phyloP scores from a whole-genome alignment of 106 monocot species.

The Posidonia australis region DNA sequence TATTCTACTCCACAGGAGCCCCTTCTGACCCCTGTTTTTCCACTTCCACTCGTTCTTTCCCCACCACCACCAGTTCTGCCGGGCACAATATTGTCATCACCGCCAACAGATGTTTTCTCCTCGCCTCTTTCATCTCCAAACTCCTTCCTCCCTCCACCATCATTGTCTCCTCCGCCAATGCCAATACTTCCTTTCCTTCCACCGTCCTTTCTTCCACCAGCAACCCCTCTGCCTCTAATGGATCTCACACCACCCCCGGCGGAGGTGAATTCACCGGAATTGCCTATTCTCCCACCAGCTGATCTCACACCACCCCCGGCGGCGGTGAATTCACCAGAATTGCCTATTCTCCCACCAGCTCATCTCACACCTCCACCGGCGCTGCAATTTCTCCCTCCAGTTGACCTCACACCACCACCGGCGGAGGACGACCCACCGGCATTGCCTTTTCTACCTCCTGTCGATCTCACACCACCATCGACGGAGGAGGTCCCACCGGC shows the following conservation, averaged over 20 bases:
- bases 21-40: background rate
- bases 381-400: background rate
- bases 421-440: background rate
- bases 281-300: too few species aligned
- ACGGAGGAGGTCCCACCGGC: background rate
- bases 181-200: background rate
- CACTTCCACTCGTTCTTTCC: background rate
- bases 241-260: too few species aligned
- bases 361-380: slow-evolving; percentile 2
- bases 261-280: too few species aligned
- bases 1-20: background rate
- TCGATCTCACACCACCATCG: too few species aligned
- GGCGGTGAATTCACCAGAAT: too few species aligned
- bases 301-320: too few species aligned
- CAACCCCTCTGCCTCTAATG: background rate
- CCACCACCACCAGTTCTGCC: background rate
- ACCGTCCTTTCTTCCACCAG: background rate
- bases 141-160: background rate
- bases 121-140: background rate
- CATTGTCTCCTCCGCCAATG: background rate
- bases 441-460: background rate
- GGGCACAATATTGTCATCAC: too few species aligned
- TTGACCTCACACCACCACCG: too few species aligned
- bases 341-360: too few species aligned
- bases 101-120: too few species aligned